Evolutionary conservation across 495 filamentous ascomycete genomes (phyloP).

Genomic region (Tirmania nivea): DNA sequence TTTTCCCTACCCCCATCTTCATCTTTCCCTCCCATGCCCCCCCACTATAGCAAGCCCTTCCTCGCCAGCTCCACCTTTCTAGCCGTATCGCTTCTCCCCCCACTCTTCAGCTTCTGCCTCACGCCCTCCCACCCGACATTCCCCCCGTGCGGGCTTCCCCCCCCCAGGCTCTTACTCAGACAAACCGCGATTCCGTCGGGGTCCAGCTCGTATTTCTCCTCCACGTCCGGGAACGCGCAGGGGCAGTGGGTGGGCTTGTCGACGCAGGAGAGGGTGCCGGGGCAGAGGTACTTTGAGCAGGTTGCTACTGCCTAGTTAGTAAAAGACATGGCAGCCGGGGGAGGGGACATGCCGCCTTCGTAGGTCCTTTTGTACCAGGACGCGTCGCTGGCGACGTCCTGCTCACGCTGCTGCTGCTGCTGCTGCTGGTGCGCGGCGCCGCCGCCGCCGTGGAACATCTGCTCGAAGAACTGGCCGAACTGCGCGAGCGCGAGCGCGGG

Average conservation of each 20-base stretch:
- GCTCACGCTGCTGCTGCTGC: conserved; percentile 33
- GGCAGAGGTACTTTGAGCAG: conserved; percentile 53
- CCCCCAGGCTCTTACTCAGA: conserved; percentile 39
- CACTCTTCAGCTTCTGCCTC: conserved; percentile 21
- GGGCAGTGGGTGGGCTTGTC: conserved; percentile 62
- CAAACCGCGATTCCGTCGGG: conserved; percentile 43
- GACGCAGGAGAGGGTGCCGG: conserved; percentile 48
- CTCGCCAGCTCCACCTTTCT: conserved; percentile 42
- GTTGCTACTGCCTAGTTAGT: conserved; percentile 33
- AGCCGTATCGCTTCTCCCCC: conserved; percentile 18
- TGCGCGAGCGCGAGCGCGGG: conserved; percentile 33
- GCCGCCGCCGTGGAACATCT: conserved; percentile 42
- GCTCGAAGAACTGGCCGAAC: conserved; percentile 41
- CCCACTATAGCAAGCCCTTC: conserved; percentile 38
- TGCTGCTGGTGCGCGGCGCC: conserved; percentile 12
- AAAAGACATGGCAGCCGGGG: no score
- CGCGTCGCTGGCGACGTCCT: conserved; percentile 42
- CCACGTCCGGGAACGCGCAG: conserved; percentile 41
- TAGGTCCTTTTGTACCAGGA: conserved; percentile 42
- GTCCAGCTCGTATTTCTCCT: conserved; percentile 52
- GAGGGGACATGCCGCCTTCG: conserved; percentile 28
- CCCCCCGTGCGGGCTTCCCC: conserved; percentile 17
- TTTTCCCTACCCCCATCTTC: no score
- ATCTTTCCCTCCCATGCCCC: no score
- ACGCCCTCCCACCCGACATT: not conserved